Conservation (phyloP, 169 alveolate species). For the Cryptosporidium ubiquitum region DNA sequence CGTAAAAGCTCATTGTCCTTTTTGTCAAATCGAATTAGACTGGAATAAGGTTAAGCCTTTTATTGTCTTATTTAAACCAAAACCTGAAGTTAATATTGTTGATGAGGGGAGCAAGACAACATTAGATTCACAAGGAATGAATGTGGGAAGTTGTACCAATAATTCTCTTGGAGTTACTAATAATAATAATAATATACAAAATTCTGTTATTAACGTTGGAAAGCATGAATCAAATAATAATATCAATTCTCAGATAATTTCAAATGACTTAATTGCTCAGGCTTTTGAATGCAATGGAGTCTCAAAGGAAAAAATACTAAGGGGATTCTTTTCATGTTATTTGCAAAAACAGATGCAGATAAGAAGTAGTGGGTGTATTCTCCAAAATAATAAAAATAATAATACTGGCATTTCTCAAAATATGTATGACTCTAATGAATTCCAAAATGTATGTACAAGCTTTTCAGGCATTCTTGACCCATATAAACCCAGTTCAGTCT, state of each 20-base stretch:
- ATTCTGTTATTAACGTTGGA: background rate
- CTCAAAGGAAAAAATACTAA: constrained; percentile 55
- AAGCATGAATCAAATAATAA: background rate
- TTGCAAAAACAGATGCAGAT: background rate
- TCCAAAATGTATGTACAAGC: background rate
- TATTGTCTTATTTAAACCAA: constrained; percentile 51
- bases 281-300: constrained; percentile 46
- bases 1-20: constrained; percentile 69
- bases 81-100: constrained; percentile 2
- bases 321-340: constrained; percentile 49
- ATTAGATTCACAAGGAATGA: background rate
- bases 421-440: background rate
- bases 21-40: constrained; percentile 59
- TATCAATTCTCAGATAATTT: background rate
- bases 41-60: constrained; percentile 73
- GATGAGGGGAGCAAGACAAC: background rate
- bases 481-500: background rate
- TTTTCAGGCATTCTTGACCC: background rate
- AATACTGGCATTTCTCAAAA: background rate
- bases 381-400: background rate
- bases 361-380: background rate
- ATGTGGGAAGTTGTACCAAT: background rate
- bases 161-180: background rate
- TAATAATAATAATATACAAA: background rate
- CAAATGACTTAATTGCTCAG: constrained; percentile 43